phyloP scores from a whole-genome alignment of 2,329 filamentous ascomycete genomes.

The Aspergillus tanneri region DNA sequence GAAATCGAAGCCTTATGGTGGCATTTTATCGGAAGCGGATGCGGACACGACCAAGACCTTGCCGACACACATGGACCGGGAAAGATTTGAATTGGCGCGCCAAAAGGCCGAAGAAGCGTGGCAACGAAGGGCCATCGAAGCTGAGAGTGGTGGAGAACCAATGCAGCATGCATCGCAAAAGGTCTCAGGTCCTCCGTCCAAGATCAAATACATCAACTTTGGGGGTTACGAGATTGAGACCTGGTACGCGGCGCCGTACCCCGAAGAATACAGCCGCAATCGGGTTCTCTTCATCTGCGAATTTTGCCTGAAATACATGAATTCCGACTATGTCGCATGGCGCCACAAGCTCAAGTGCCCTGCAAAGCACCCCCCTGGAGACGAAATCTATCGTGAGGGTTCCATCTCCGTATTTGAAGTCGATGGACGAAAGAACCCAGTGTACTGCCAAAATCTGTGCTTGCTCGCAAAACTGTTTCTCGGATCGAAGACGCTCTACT shows the following conservation, averaged over 20 bases:
- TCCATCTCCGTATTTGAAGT: constrained; percentile 97
- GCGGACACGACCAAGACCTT: constrained; percentile 89
- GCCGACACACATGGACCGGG: constrained; percentile 74
- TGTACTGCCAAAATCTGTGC: constrained; percentile 95
- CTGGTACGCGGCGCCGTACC: constrained; percentile 97
- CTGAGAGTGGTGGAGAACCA: constrained; percentile 63
- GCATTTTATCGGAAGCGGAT: constrained; percentile 83
- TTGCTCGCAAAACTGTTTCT: constrained; percentile 94
- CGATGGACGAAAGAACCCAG: constrained; percentile 87
- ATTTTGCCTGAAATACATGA: constrained; percentile 99
- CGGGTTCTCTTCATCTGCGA: constrained; percentile 98
- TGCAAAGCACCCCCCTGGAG: constrained; percentile 92
- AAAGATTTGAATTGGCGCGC: constrained; percentile 84
- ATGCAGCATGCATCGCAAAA: constrained; percentile 69
- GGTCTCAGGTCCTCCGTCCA: constrained; percentile 79
- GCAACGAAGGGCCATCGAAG: constrained; percentile 64
- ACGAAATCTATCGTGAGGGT: constrained; percentile 96
- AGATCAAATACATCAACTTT: constrained; percentile 98
- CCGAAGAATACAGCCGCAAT: constrained; percentile 96
- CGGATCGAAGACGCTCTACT: constrained; percentile 97
- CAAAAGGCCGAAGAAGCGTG: constrained; percentile 90
- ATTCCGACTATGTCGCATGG: constrained; percentile 97
- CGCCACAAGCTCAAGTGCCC: constrained; percentile 96
- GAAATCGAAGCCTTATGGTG: constrained; percentile 92
- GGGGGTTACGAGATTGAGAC: constrained; percentile 98